Base-by-base conservation (phyloP, 164 flowering plant species). In the Echeveria elegans region DNA sequence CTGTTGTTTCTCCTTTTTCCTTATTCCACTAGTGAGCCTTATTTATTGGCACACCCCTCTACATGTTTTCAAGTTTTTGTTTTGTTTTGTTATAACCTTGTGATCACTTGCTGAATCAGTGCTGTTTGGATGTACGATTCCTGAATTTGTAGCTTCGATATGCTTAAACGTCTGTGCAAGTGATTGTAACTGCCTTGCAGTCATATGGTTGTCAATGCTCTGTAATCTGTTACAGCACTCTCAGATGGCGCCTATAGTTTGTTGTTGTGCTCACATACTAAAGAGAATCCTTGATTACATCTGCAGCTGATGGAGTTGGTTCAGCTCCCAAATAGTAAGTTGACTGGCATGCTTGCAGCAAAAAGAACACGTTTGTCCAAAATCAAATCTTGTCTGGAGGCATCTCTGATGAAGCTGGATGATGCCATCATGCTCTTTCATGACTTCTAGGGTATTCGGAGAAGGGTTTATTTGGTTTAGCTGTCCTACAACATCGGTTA, bases 401-500 rank as follows among this genome's bases (percentile, higher is more conserved):
- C 45, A 6, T 63, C 66, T 23, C 66, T 63, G 41, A 36, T 37
- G 41, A 63, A 26, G 12, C 66, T 63, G 29, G 66, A 63, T 63
- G 66, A 63, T 37, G 66, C 66, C 15, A 63, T 63, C 41, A 63
- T 63, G 66, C 66, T 63, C 38, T 37, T 63, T 31, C 66, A 63
- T 1, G 47, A 63, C 6, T 63, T 63, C 45, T 43, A 43, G 19
- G 47, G 2, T 14, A 16, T 16, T 43, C 47, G 15, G 18, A 43
- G 47, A 38, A 38, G 41, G 15, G 1, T 43, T 43, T 43, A 43
- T 12, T 43, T 43, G 47, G 18, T 12, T 16, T 43, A 43, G 47
- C 3, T 34, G 37, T 34, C 7, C 37, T 34, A 7, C 37, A 34
- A 34, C 7, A 34, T 34, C 3, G 3, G 7, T 34, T 3, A 34